Percentiles rank a stretch among this genome's conserved stretches.
Evolutionary conservation across 345 rosid genomes (phyloP).

Genomic region (Sonneratia alba): DNA sequence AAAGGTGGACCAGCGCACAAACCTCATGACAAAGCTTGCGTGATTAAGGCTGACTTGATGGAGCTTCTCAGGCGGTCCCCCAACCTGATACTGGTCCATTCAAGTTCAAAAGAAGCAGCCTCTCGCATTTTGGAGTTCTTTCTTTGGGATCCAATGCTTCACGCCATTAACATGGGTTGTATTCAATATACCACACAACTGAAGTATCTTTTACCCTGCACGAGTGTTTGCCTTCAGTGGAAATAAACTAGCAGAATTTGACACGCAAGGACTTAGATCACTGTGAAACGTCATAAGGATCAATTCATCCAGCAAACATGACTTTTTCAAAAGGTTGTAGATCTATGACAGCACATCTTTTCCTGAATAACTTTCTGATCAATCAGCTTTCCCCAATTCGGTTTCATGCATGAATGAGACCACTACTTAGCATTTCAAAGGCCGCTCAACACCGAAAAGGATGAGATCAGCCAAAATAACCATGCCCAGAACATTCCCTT

Average conservation of each 20-base stretch:
- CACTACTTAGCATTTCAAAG: background rate
- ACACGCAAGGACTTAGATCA: background rate
- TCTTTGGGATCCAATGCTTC: slow-evolving; percentile 98
- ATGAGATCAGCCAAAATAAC: background rate
- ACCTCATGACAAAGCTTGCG: slow-evolving; percentile 44
- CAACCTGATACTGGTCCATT: slow-evolving; percentile 97
- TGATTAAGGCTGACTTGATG: slow-evolving; percentile 84
- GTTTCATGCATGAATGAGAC: background rate
- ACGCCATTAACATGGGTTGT: slow-evolving; percentile 24
- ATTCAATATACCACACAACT: background rate
- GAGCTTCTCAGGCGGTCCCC: slow-evolving; percentile 99
- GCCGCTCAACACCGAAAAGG: background rate
- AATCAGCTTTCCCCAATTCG: background rate
- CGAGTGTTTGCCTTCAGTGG: background rate
- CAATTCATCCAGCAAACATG: background rate
- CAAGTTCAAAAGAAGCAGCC: slow-evolving; percentile 50
- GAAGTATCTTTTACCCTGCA: slow-evolving; percentile 10
- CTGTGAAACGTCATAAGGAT: background rate
- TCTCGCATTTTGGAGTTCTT: slow-evolving; percentile 98
- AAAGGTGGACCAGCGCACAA: slow-evolving; percentile 13
- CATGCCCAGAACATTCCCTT: background rate
- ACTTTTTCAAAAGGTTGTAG: background rate
- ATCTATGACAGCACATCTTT: background rate
- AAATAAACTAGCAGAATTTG: background rate
- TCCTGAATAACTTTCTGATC: background rate